Percentiles rank a stretch among this genome's conserved stretches.
Evolutionary conservation across 495 filamentous ascomycete species (phyloP).

Genomic region (Parmelia sp.): DNA sequence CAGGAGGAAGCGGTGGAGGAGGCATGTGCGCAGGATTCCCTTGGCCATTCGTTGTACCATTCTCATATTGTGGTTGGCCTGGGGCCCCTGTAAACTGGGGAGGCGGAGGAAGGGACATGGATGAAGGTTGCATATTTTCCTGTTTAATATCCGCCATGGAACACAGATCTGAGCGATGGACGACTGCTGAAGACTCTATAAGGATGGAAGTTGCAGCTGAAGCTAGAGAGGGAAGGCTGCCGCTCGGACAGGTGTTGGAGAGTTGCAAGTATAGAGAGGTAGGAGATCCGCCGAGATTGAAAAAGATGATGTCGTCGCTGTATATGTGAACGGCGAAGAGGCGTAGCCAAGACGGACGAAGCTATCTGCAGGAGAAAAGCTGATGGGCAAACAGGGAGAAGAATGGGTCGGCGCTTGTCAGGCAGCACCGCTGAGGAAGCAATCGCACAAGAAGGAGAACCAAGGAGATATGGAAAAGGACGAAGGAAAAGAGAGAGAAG

Average conservation of each 20-base stretch:
- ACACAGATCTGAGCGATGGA: constrained; percentile 15
- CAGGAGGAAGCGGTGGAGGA: constrained; percentile 79
- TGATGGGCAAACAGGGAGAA: constrained; percentile 32
- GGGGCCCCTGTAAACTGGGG: constrained; percentile 63
- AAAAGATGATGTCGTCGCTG: constrained; percentile 3
- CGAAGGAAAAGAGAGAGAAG: constrained; percentile 27
- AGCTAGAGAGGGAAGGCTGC: constrained; percentile 8
- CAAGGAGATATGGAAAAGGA: constrained; percentile 25
- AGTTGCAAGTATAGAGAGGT: constrained; percentile 11
- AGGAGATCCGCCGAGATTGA: constrained; percentile 11
- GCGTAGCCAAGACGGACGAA: constrained; percentile 7
- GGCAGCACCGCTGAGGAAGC: constrained; percentile 19
- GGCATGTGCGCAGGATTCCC: constrained; percentile 73
- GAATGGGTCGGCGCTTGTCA: constrained; percentile 25
- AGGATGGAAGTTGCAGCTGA: constrained; percentile 18
- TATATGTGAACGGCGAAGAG: constrained; percentile 10
- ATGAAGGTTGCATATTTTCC: constrained; percentile 31
- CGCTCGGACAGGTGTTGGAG: constrained; percentile 14
- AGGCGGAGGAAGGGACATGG: constrained; percentile 55
- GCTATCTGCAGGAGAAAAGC: constrained; percentile 29
- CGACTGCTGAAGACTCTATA: not conserved
- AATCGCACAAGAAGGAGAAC: constrained; percentile 23
- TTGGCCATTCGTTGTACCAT: constrained; percentile 51
- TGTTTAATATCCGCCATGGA: constrained; percentile 22
- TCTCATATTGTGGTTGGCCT: constrained; percentile 64